Percentiles rank a stretch among this genome's conserved stretches.
phyloP scores from a whole-genome alignment of 768 basidiomycete species.

The Mycena haematopus region DNA sequence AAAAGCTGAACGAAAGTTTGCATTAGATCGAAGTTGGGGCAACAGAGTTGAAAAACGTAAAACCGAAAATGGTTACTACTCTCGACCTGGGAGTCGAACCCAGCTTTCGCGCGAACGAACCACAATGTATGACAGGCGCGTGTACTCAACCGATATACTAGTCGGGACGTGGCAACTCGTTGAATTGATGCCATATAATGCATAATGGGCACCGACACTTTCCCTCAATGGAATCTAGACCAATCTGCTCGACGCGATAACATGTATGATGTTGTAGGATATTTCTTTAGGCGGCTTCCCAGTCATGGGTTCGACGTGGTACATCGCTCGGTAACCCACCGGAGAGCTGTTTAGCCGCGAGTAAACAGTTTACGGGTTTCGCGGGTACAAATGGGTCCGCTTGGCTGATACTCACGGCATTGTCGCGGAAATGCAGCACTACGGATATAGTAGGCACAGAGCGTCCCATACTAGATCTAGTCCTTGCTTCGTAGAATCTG shows the following conservation, averaged over 20 bases:
- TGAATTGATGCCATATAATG: no score
- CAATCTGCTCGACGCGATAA: background rate
- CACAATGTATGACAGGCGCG: background rate
- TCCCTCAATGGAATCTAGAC: no score
- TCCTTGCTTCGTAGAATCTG: no score
- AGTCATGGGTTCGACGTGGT: background rate
- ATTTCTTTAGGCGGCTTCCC: background rate
- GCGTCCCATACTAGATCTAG: no score
- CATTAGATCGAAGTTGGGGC: no score
- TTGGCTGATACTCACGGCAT: no score
- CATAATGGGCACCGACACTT: no score
- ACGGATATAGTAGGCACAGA: no score
- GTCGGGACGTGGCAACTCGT: background rate
- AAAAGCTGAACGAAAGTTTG: no score
- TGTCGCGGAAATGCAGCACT: background rate
- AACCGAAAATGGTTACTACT: background rate
- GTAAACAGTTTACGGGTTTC: background rate
- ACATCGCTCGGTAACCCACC: no score
- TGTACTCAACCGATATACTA: conserved; percentile 19
- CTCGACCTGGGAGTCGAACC: conserved; percentile 17
- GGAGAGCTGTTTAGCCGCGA: background rate
- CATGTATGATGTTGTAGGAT: background rate
- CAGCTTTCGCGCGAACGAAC: background rate
- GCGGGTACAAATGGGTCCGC: background rate
- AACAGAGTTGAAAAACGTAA: background rate